Base-by-base conservation (phyloP, 768 basidiomycete species). In the Boletus sensibilis region DNA sequence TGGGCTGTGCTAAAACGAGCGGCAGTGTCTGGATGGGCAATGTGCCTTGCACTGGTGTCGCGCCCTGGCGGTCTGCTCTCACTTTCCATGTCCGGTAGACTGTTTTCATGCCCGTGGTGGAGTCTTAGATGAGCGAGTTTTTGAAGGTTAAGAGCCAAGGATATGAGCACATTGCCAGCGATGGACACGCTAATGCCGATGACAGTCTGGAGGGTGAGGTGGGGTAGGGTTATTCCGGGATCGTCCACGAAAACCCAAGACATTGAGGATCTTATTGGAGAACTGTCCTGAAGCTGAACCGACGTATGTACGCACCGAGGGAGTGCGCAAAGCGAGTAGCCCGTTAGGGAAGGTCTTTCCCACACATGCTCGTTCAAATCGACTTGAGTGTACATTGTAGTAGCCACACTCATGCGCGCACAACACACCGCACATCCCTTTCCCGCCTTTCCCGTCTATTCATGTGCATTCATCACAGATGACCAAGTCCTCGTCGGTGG, bases 131-230 rank as follows among this genome's bases (percentile, higher is more conserved):
- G 94, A 2, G 93, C 93, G 18, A 96, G 81, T 69, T 97, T 98
- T 73, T 98, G 95, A 34, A 90, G 76, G 73, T 97, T 97, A 59
- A 98, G 80, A 16, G 93, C 95, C 23, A 95, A 80, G 11, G 90
- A 91, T 59, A 98, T 94, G 58, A 97, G 81, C 12, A 94, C 73
- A 67, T 96, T 96, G 33, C 94, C 94, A 9, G 80, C 77, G 53
- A 96, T 82, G 4, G 94, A 88, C 35, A 94, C 84, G 5, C 80
- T 78, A 35, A 98, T 95, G 16, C 95, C 95, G 53, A 92, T 84
- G 64, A 81, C 70, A 5, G 84, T 81, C 50, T 79, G 74, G 14
- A 78, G 75, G 18, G 79, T 82, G 50, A 90, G 69, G 63, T 78
- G 74, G 29, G 86, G 86, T 21, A 84, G 75, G 65, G 75, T 76